These are phyloP conservation scores for Sarcodon sp. DNA, from an alignment of 768 basidiomycete species.

Conservation along the genomic window DNA sequence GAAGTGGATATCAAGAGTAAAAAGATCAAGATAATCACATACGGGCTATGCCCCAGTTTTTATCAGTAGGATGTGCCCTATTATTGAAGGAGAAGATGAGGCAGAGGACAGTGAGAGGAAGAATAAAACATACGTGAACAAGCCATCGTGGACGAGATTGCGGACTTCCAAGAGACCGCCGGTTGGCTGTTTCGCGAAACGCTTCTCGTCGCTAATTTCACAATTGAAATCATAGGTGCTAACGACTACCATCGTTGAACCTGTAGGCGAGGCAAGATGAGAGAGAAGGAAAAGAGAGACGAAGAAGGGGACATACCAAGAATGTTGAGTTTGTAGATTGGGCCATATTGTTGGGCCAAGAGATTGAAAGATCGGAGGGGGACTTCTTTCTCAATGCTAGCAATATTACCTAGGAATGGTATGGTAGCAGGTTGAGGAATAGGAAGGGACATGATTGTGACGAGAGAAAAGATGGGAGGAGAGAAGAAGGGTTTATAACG, in stretches of 20 bases:
- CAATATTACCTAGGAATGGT: constrained; percentile 28
- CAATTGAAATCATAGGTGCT: constrained; percentile 24
- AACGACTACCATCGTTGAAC: constrained; percentile 15
- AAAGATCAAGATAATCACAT: constrained; percentile 3
- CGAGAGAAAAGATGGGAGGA: no score
- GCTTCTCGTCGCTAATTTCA: constrained; percentile 28
- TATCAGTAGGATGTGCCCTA: constrained; percentile 25
- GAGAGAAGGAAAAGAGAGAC: neutral
- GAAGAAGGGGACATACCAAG: constrained; percentile 13
- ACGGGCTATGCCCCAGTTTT: constrained; percentile 37
- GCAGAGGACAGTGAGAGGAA: neutral
- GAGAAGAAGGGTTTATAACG: no score
- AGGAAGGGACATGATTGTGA: constrained; percentile 17
- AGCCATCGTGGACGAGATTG: constrained; percentile 25
- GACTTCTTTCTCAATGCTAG: constrained; percentile 21
- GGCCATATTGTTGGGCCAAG: constrained; percentile 27
- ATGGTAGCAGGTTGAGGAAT: constrained; percentile 29
- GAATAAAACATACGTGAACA: constrained; percentile 19
- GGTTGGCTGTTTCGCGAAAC: constrained; percentile 25
- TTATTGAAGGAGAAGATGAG: neutral
- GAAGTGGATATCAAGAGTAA: no score
- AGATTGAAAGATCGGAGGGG: constrained; percentile 21
- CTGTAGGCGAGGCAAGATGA: constrained; percentile 6
- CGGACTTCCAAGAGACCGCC: constrained; percentile 22
- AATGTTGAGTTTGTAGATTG: constrained; percentile 25